Evolutionary conservation across 2,329 filamentous ascomycete species (phyloP).

Genomic region (Alternaria hordeiaustralica): DNA sequence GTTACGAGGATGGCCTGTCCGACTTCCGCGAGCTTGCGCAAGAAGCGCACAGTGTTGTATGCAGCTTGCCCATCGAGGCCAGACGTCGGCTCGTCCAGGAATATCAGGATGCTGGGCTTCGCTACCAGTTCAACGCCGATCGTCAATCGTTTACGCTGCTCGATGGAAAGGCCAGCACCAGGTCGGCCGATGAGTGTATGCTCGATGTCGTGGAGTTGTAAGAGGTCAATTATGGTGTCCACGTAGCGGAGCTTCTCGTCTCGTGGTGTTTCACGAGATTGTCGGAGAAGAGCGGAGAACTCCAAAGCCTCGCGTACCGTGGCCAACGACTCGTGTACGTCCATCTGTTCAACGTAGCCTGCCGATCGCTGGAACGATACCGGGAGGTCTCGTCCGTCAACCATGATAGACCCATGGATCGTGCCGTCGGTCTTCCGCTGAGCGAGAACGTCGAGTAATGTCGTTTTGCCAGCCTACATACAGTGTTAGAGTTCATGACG

Average conservation of each 20-base stretch:
- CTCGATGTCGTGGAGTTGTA: constrained; percentile 65
- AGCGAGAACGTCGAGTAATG: constrained; percentile 55
- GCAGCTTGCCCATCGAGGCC: constrained; percentile 60
- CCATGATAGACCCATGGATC: constrained; percentile 79
- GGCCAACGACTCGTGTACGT: constrained; percentile 63
- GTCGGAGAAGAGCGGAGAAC: constrained; percentile 66
- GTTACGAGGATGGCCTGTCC: constrained; percentile 64
- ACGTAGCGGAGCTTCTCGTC: constrained; percentile 66
- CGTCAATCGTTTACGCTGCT: constrained; percentile 54
- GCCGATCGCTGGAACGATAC: constrained; percentile 84
- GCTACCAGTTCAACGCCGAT: constrained; percentile 64
- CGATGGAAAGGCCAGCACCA: not conserved
- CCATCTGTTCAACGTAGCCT: constrained; percentile 58
- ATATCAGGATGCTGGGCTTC: constrained; percentile 72
- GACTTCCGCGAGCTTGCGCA: not conserved
- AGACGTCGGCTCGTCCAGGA: constrained; percentile 77
- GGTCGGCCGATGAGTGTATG: constrained; percentile 57
- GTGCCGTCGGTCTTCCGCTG: constrained; percentile 83
- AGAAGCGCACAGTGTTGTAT: not conserved
- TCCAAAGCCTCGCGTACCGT: constrained; percentile 67
- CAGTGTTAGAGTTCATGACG: not conserved
- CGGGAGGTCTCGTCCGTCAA: constrained; percentile 74
- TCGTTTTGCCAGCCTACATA: constrained; percentile 37
- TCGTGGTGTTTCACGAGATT: constrained; percentile 59
- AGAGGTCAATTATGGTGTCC: constrained; percentile 63